Evolutionary conservation across 164 flowering plant genomes (phyloP), one percentile per base, ranked within the genome.

Genomic region (Stephania yunnanensis): DNA sequence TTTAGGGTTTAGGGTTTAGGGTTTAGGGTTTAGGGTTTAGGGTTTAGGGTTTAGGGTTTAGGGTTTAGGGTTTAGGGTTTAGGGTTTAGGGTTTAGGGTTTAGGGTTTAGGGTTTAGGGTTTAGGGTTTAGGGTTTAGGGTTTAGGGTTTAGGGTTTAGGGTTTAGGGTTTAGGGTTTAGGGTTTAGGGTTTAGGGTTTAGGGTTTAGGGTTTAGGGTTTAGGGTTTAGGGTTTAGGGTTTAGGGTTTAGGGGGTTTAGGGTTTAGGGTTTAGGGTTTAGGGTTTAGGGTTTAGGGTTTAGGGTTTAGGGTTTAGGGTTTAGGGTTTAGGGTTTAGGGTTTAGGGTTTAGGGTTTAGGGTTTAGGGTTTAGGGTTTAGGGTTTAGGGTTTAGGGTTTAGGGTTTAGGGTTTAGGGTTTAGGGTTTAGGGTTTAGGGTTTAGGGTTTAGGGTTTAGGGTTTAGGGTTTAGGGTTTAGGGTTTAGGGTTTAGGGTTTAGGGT

Each of bases 161-260:
- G 66, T 77, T 77, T 66, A 66, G 79, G 79, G 71, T 77, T 77
- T 66, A 66, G 78, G 78, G 70, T 71, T 77, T 46, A 42, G 71
- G 30, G 50, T 65, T 71, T 13, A 7, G 70, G 79, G 7, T 65
- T 77, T 10, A 10, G 74, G 78, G 7, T 65, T 77, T 1, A 12
- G 70, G 79, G 17, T 65, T 77, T n/a, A 65, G 75, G 75, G 79
- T 72, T 77, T 77, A 71, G 75, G 79, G 79, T 71, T 77, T 76
- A 72, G 75, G 79, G 79, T 77, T 77, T 77, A 73, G 75, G 79
- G 79, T 77, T 77, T 77, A 77, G 75, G 75, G 79, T 77, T 77
- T 77, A 77, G 75, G 75, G 79, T 77, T 77, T 77, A 72, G 79
- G 79, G 71, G 75, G 75, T 74, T 74, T 66, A 67, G 76, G 79